Evolutionary conservation across 257 asterid genomes (phyloP).

Genomic region (Marsdenia floribunda): DNA sequence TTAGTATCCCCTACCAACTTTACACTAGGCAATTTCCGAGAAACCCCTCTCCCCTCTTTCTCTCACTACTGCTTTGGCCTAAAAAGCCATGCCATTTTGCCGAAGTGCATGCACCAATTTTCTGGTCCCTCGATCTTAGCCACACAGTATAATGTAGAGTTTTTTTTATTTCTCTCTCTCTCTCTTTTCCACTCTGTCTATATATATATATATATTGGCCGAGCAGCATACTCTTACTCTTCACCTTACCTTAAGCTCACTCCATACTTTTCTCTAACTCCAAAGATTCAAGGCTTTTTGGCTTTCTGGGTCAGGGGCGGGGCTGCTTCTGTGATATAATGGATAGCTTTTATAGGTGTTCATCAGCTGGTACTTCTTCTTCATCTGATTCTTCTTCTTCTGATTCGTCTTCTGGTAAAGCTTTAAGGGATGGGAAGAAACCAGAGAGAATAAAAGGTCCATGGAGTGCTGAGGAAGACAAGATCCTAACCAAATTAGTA

Average conservation of each 20-base stretch:
- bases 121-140: conserved; percentile 1
- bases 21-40: conserved; percentile 58
- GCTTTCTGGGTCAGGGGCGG: background rate
- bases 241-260: conserved; percentile 3
- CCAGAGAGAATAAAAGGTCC: conserved; percentile 65
- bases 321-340: conserved; percentile 6
- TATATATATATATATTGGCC: conserved; percentile 21
- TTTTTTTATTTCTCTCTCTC: background rate
- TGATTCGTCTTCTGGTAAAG: conserved; percentile 43
- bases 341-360: conserved; percentile 43
- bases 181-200: conserved; percentile 3
- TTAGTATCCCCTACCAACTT: conserved; percentile 45
- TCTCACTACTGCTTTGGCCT: conserved; percentile 16
- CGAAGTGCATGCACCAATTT: conserved; percentile 44
- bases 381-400: conserved; percentile 49
- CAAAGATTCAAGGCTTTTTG: background rate
- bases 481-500: conserved; percentile 61
- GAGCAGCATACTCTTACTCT: conserved; percentile 7
- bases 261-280: conserved; percentile 10
- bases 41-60: conserved; percentile 28
- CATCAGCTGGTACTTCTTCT: conserved; percentile 40
- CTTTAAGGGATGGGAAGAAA: conserved; percentile 11
- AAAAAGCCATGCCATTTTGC: conserved; percentile 22
- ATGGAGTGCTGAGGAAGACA: conserved; percentile 90
- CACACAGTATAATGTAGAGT: background rate